phyloP scores from a whole-genome alignment of 2,329 filamentous ascomycete species.

The Metarhizium sp. region DNA sequence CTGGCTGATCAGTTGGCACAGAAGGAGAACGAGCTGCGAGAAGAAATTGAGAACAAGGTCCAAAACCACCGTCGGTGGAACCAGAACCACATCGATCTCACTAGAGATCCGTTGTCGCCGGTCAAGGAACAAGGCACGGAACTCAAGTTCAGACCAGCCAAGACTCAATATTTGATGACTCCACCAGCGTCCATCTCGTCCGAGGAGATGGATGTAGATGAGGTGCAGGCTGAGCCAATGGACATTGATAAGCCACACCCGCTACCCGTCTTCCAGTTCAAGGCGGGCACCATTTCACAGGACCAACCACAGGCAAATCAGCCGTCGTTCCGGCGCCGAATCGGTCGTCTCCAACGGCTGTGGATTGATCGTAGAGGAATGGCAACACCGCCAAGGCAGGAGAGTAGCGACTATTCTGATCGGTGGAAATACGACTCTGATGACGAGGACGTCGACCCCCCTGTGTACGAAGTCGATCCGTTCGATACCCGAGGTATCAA shows the following conservation, averaged over 20 bases:
- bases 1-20: conserved; percentile 71
- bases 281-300: conserved; percentile 26
- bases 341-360: conserved; percentile 74
- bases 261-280: conserved; percentile 35
- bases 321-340: conserved; percentile 71
- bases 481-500: conserved; percentile 50
- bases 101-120: conserved; percentile 74
- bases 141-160: conserved; percentile 59
- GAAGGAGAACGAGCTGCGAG: conserved; percentile 70
- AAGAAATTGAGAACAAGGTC: conserved; percentile 78
- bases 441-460: conserved; percentile 72
- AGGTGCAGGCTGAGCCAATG: conserved; percentile 34
- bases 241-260: conserved; percentile 23
- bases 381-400: conserved; percentile 33
- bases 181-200: conserved; percentile 48
- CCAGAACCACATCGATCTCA: conserved; percentile 78
- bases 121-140: conserved; percentile 55
- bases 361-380: conserved; percentile 81
- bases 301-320: conserved; percentile 31
- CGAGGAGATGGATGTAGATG: conserved; percentile 48
- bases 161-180: conserved; percentile 61
- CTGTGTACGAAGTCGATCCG: conserved; percentile 68
- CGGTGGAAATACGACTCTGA: conserved; percentile 84
- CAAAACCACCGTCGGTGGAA: conserved; percentile 90
- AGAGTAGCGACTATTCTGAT: conserved; percentile 42